Percentiles rank a stretch among this genome's conserved stretches.
phyloP scores from a whole-genome alignment of 306 rosid genomes.

The Argentina anserina region DNA sequence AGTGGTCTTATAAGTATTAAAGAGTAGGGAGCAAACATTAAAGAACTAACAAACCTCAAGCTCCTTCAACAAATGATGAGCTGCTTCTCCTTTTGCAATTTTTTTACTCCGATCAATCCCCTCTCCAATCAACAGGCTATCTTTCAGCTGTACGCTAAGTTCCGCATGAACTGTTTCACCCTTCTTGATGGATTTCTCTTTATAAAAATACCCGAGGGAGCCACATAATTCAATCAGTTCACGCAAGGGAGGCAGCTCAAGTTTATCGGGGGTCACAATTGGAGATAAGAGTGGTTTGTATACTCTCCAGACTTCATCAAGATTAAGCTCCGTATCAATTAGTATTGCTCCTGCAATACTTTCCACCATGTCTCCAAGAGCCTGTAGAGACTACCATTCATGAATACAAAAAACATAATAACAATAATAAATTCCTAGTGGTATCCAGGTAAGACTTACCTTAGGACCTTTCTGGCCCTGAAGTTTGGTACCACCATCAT shows the following conservation, averaged over 20 bases:
- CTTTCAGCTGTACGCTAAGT: slow-evolving; percentile 66
- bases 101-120: slow-evolving; percentile 53
- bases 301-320: slow-evolving; percentile 75
- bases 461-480: slow-evolving; percentile 64
- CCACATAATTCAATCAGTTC: slow-evolving; percentile 65
- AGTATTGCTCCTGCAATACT: slow-evolving; percentile 92
- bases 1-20: neutral
- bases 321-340: slow-evolving; percentile 72
- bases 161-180: slow-evolving; percentile 42
- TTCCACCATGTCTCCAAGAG: slow-evolving; percentile 91
- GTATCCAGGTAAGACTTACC: slow-evolving; percentile 36
- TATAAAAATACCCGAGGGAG: slow-evolving; percentile 64
- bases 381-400: slow-evolving; percentile 41
- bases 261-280: slow-evolving; percentile 91
- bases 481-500: slow-evolving; percentile 29
- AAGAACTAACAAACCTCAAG: slow-evolving; percentile 60
- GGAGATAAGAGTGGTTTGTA: slow-evolving; percentile 79
- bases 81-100: slow-evolving; percentile 81
- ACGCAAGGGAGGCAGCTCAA: slow-evolving; percentile 72
- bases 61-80: slow-evolving; percentile 55
- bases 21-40: slow-evolving; percentile 10
- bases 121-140: slow-evolving; percentile 44
- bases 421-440: neutral
- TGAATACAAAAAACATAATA: slow-evolving; percentile 20
- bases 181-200: slow-evolving; percentile 50